phyloP scores from a whole-genome alignment of 768 basidiomycete species.

The Lactarius hatsudake region DNA sequence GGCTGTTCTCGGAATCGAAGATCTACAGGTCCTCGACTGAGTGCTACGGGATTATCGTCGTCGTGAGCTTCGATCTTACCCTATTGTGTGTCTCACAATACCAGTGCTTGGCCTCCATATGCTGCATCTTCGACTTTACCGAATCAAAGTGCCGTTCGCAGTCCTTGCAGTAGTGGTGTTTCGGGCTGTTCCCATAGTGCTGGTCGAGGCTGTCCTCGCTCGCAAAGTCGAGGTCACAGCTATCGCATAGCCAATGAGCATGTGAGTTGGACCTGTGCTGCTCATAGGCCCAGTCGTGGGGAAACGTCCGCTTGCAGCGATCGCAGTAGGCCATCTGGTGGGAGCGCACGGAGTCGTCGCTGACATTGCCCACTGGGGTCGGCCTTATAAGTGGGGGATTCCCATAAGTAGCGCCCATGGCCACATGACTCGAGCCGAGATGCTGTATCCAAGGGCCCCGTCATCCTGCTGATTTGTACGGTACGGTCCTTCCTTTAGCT shows the following conservation, averaged over 20 bases:
- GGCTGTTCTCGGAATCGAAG: constrained; percentile 40
- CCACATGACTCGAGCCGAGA: no score
- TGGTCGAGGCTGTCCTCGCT: background rate
- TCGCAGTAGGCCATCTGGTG: constrained; percentile 13
- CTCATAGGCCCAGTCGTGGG: background rate
- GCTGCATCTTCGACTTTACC: background rate
- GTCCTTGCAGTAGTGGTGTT: constrained; percentile 5
- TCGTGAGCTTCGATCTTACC: background rate
- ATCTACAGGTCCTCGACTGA: constrained; percentile 26
- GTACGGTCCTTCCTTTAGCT: no score
- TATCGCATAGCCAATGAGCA: constrained; percentile 5
- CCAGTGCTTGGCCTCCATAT: constrained; percentile 13
- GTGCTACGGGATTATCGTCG: background rate
- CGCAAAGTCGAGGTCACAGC: constrained; percentile 7
- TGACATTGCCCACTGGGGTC: background rate
- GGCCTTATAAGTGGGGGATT: background rate
- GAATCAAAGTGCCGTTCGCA: constrained; percentile 8
- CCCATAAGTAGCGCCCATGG: background rate
- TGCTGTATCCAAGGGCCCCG: no score
- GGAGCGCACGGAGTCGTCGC: background rate
- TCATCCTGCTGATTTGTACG: no score
- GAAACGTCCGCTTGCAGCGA: constrained; percentile 5
- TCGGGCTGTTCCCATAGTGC: constrained; percentile 4
- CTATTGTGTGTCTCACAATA: constrained; percentile 2
- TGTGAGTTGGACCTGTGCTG: background rate